Evolutionary conservation across 805 yeast genomes (phyloP).

Genomic region (Myxozyma neglecta): DNA sequence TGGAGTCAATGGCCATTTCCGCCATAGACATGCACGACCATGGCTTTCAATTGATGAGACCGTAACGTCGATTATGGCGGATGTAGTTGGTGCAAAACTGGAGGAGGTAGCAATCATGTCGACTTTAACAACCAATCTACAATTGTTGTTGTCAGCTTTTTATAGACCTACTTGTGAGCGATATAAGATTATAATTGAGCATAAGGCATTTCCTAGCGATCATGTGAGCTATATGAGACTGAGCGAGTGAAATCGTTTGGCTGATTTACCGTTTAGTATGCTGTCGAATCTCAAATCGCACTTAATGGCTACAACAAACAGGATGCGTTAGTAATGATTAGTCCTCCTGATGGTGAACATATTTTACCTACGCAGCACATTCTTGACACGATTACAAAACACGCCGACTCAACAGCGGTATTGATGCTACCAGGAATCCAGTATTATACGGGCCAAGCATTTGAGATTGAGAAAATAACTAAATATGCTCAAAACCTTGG

Average conservation of each 20-base stretch:
- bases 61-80: constrained; percentile 63
- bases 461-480: constrained; percentile 75
- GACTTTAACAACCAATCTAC: constrained; percentile 77
- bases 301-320: constrained; percentile 56
- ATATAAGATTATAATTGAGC: constrained; percentile 76
- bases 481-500: constrained; percentile 55
- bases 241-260: too few relatives aligned
- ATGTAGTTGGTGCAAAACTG: constrained; percentile 70
- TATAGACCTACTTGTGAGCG: constrained; percentile 60
- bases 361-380: constrained; percentile 65
- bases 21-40: constrained; percentile 50
- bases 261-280: constrained; percentile 47
- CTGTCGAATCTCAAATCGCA: constrained; percentile 69
- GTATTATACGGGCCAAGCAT: constrained; percentile 86
- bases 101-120: constrained; percentile 89
- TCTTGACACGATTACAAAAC: constrained; percentile 51
- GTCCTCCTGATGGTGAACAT: constrained; percentile 60
- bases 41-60: constrained; percentile 90
- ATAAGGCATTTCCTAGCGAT: constrained; percentile 89
- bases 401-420: constrained; percentile 64
- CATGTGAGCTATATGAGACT: constrained; percentile 38
- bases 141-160: constrained; percentile 69
- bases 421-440: constrained; percentile 86
- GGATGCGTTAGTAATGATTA: constrained; percentile 61
- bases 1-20: constrained; percentile 86